Evolutionary conservation across 495 filamentous ascomycete genomes (phyloP), one percentile per base, ranked within the genome.

Genomic region (Hyaloscypha bicolor): DNA sequence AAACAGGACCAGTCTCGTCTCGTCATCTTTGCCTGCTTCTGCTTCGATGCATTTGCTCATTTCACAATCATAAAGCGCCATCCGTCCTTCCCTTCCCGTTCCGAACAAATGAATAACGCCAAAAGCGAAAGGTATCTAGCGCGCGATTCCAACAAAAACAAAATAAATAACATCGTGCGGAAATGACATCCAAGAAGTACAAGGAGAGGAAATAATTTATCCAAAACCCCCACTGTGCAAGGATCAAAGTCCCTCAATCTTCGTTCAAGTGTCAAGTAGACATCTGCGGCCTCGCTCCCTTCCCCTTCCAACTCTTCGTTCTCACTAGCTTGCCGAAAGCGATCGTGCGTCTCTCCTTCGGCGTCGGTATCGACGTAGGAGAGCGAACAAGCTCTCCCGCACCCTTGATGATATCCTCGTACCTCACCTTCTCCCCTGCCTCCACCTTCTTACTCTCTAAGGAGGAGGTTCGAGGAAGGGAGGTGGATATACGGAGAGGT

Each of bases 331-430:
- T 51, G 16, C 62, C 3, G 37, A 29, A 53, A 25, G 22, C 21
- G 35, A 32, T 60, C 16, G 42, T 25, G 1, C 35, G 60, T 53
- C 35, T 60, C 48, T 8, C 30, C 39, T 22, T 30, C 22, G 16
- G 31, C 35, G 29, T 55, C 4, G 9, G 11, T 51, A 53, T 48
- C 25, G 31, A 6, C 16, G 25, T 3, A 9, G 21, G 42, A 11
- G 12, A 48, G 0, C 1, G 58, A 19, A 48, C 16, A 48, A 14
- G 22, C 12, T 22, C n/a, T 9, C 19, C 32, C 1, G 35, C 64
- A 29, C 5, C 35, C 21, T 55, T 60, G 59, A 67, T 69, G 22
- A 70, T 68, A 39, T 72, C 67, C 22, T 70, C 62, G 52, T 70
- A 73, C 14, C 30, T 59, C 0, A 37, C 30, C 14, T 37, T 59